Percentiles rank a stretch among this genome's conserved stretches.
Conservation (phyloP, 169 alveolate genomes). For the Eimeria tenella region DNA sequence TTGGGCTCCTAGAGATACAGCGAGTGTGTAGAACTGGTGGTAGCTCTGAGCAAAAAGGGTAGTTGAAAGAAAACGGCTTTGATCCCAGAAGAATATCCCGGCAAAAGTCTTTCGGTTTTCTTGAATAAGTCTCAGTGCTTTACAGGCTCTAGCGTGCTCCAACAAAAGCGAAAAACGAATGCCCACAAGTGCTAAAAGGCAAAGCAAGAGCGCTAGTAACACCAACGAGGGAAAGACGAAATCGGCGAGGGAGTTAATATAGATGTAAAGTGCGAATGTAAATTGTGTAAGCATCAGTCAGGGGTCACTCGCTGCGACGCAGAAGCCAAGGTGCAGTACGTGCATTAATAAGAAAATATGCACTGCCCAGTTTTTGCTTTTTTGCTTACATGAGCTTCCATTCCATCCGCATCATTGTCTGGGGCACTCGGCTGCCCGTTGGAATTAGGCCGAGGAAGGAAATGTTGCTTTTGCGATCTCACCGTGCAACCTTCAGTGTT, state of each 20-base stretch:
- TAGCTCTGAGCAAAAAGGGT: slow-evolving; percentile 49
- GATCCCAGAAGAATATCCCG: no score
- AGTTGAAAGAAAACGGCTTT: no score
- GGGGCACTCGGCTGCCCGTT: background rate
- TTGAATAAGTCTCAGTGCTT: no score
- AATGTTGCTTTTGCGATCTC: background rate
- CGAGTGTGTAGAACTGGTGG: slow-evolving; percentile 37
- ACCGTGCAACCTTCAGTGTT: background rate
- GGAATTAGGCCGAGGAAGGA: background rate
- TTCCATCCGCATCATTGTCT: slow-evolving; percentile 20
- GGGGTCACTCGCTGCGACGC: background rate
- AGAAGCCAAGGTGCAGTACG: background rate
- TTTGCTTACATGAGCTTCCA: slow-evolving; percentile 27
- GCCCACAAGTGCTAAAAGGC: no score
- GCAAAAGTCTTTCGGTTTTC: no score
- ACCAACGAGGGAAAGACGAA: no score
- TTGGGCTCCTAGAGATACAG: slow-evolving; percentile 60
- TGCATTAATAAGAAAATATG: background rate
- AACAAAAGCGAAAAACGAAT: no score
- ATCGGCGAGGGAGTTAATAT: no score
- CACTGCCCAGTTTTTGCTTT: background rate
- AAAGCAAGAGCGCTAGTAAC: no score
- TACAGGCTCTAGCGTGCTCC: no score
- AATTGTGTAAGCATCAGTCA: no score
- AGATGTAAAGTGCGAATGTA: no score